A percentile compares a stretch with the other conserved stretches of the same genome.
Conservation (phyloP, 495 filamentous ascomycete species). For the Hypomontagnella submonticulosa region DNA sequence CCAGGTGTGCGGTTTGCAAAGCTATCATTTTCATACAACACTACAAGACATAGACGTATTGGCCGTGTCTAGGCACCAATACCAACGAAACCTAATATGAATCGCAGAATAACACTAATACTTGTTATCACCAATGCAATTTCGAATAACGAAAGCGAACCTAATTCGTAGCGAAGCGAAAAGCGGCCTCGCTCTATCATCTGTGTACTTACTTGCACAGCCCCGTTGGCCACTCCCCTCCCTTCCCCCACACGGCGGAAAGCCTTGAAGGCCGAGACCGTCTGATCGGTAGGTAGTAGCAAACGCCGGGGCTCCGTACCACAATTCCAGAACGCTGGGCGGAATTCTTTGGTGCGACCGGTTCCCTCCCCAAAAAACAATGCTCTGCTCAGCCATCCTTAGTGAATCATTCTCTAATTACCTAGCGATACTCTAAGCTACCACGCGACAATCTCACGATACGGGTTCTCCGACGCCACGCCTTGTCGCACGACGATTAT, state of each 20-base stretch:
- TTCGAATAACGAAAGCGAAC: not conserved
- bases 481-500: too few species aligned
- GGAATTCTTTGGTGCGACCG: conserved; percentile 13
- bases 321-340: conserved; percentile 31
- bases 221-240: conserved; percentile 32
- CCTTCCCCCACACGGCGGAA: not conserved
- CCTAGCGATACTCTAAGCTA: not conserved
- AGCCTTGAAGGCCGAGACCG: conserved; percentile 15
- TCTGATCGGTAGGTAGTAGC: conserved; percentile 13
- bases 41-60: not conserved
- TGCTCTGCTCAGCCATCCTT: not conserved
- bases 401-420: not conserved
- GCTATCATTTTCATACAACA: not conserved
- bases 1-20: too few species aligned
- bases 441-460: conserved; percentile 22
- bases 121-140: not conserved
- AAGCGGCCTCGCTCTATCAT: conserved; percentile 9
- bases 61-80: conserved; percentile 10
- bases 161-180: conserved; percentile 25
- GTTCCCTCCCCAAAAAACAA: conserved; percentile 13
- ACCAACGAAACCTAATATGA: conserved; percentile 14
- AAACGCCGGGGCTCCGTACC: conserved; percentile 18
- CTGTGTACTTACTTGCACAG: conserved; percentile 20
- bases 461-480: conserved; percentile 15
- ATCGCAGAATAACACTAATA: conserved; percentile 1